These are phyloP conservation scores for Cryptosporidium parvum DNA, from an alignment of 169 alveolate species.

Conservation along the genomic window DNA sequence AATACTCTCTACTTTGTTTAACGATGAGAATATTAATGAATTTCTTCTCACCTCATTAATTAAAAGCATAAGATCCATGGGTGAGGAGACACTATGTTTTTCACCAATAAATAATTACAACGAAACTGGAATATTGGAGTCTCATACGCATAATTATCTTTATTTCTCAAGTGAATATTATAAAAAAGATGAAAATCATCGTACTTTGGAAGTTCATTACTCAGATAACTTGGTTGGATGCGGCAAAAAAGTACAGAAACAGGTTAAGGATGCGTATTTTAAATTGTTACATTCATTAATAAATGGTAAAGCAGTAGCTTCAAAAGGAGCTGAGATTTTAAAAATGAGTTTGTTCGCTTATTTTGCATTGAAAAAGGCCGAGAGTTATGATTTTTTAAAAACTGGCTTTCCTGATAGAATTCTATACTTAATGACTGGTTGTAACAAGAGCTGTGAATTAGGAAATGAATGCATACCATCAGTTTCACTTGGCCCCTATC, in stretches of 20 bases:
- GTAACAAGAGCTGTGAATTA: conserved; percentile 59
- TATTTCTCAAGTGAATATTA: conserved; percentile 28
- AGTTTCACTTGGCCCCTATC: conserved; percentile 35
- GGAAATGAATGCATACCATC: conserved; percentile 41
- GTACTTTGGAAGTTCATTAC: conserved; percentile 33
- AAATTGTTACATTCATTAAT: conserved; percentile 48
- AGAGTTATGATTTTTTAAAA: background rate
- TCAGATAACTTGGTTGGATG: conserved; percentile 72
- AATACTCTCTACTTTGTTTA: background rate
- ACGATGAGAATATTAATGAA: background rate
- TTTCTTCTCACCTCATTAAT: conserved; percentile 1
- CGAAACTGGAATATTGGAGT: background rate
- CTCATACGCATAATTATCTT: background rate
- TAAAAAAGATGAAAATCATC: background rate
- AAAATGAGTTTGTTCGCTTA: conserved; percentile 75
- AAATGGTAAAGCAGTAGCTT: conserved; percentile 23
- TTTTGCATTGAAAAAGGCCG: conserved; percentile 62
- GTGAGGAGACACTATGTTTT: conserved; percentile 9
- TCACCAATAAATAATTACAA: background rate
- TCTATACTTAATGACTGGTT: conserved; percentile 77
- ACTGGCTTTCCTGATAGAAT: conserved; percentile 53
- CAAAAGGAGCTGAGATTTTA: conserved; percentile 69
- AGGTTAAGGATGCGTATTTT: conserved; percentile 70
- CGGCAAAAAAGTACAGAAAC: conserved; percentile 76
- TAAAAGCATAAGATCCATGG: conserved; percentile 34